phyloP scores from a whole-genome alignment of 2,329 filamentous ascomycete genomes.

The Coniella vitis region DNA sequence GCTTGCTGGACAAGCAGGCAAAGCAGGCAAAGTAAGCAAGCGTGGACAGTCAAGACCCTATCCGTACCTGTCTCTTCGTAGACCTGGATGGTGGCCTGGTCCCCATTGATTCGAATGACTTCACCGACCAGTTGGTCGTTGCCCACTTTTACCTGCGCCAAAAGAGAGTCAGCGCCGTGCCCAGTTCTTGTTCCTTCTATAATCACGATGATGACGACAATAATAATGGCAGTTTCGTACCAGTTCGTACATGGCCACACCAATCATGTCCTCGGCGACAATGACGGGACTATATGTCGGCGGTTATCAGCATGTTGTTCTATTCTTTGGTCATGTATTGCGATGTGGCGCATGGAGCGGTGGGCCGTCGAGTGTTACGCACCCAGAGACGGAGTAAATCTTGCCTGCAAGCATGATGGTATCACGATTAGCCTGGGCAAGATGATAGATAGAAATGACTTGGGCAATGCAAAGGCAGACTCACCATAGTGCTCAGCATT shows the following conservation, averaged over 20 bases:
- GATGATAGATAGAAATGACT: background rate
- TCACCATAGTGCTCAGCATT: constrained; percentile 33
- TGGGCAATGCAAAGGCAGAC: constrained; percentile 14
- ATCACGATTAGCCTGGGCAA: constrained; percentile 5
- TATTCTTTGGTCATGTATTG: constrained; percentile 22
- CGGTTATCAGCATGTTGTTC: no score
- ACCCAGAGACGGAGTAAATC: constrained; percentile 59
- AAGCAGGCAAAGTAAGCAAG: no score
- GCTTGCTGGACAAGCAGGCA: background rate
- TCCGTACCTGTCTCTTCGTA: constrained; percentile 92
- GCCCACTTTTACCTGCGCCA: constrained; percentile 78
- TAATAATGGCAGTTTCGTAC: constrained; percentile 41
- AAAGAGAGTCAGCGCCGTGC: background rate
- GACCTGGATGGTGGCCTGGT: constrained; percentile 96
- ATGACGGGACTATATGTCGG: constrained; percentile 86
- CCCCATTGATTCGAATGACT: constrained; percentile 93
- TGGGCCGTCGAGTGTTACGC: constrained; percentile 27
- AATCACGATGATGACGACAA: background rate
- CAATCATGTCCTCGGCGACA: constrained; percentile 95
- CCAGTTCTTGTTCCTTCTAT: constrained; percentile 4
- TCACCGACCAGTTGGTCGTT: constrained; percentile 90
- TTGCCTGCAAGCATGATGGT: constrained; percentile 37
- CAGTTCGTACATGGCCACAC: constrained; percentile 99
- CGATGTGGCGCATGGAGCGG: background rate
- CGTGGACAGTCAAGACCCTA: constrained; percentile 3